Evolutionary conservation across 352 stramenopile species (phyloP), one percentile per base, ranked within the genome.

Genomic region (Globisporangium nagaii): DNA sequence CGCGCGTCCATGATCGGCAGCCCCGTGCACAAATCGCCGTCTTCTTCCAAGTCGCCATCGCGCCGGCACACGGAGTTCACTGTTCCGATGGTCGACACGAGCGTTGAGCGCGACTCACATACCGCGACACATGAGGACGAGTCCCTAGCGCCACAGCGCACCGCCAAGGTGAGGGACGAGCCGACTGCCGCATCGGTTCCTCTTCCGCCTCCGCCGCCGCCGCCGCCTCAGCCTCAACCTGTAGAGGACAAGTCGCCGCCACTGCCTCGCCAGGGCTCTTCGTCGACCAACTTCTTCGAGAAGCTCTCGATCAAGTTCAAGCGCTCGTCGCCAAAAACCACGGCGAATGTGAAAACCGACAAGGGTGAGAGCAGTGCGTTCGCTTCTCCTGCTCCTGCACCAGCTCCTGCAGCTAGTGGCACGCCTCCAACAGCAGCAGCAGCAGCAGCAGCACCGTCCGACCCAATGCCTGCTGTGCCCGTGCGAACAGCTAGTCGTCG

Each of bases 281-380:
- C 72, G 12, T 84, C 78, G 8, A 76, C 81, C 24, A 92, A 84
- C 53, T 93, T 93, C 60, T 93, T 93, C 50, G 83, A 83, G 40
- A 93, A 93, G 46, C 68, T 93, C 27, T 90, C 78, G 20, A 86
- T 84, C 44, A 75, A 82, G 62, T 93, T 93, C 61, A 93, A 88
- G 55, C 71, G 82, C 19, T 86, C 80, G 24, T 90, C 81, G 39
- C 74, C 78, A 17, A 68, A 68, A 17, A 75, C 63, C 37, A 56
- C 36, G 37, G 25, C 27, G 28, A 56, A 13, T 27, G 56, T 34
- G 11, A 58, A 53, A 15, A 36, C 55, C 3, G 67, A 68, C 44
- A 19, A 31, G 28, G 63, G 76, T 12, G 61, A 73, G 5, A 57
- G 56, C 28, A 63, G 7, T 27, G 19, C 13, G 41, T 39, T 24